Evolutionary conservation across 306 rosid species (phyloP).

Genomic region (Astragalus glycyphyllos): DNA sequence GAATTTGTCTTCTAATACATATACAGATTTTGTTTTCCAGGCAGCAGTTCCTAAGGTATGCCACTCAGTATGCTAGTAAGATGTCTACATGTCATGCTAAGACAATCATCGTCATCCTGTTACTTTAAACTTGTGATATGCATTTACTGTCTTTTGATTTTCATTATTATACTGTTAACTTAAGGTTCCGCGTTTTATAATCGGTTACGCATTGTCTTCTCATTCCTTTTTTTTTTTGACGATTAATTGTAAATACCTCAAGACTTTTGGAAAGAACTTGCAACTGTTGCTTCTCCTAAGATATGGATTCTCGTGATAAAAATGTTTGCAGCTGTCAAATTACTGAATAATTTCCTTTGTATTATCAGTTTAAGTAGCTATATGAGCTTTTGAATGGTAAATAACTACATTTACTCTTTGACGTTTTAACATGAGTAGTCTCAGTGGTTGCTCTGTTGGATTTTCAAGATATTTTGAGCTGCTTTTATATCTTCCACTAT

Average conservation of each 20-base stretch:
- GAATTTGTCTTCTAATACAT: constrained; percentile 69
- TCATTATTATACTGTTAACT: constrained; percentile 13
- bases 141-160: constrained; percentile 19
- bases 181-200: constrained; percentile 24
- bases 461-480: constrained; percentile 32
- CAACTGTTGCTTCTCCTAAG: constrained; percentile 14
- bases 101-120: constrained; percentile 23
- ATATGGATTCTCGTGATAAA: constrained; percentile 20
- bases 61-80: constrained; percentile 30
- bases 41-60: constrained; percentile 99
- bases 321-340: constrained; percentile 39
- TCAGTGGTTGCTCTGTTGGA: constrained; percentile 39
- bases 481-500: constrained; percentile 35
- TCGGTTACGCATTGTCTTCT: constrained; percentile 3
- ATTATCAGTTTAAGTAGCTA: constrained; percentile 27
- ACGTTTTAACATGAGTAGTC: constrained; percentile 12
- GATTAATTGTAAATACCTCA: constrained; percentile 6
- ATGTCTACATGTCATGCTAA: constrained; percentile 28
- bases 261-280: neutral
- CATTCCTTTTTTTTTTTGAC: constrained; percentile 5
- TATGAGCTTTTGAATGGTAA: constrained; percentile 28
- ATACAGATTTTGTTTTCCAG: constrained; percentile 89
- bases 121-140: constrained; percentile 14
- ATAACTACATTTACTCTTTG: constrained; percentile 16
- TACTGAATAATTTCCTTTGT: constrained; percentile 24